Evolutionary conservation across 2,329 filamentous ascomycete genomes (phyloP), one percentile per base, ranked within the genome.

Genomic region (Gyromitra esculenta): DNA sequence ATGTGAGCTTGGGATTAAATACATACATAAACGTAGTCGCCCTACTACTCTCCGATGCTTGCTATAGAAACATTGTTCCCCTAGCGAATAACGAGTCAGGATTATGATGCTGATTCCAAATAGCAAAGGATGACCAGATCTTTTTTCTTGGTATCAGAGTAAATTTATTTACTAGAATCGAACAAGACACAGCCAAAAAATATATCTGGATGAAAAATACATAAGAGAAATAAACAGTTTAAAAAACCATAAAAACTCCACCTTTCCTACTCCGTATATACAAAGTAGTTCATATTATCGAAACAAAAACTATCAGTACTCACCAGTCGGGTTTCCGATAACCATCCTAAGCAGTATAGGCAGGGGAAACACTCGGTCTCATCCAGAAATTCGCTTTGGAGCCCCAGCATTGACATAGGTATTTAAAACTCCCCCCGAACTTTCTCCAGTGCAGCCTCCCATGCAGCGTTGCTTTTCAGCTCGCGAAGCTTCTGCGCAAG

Each of bases 401-500:
- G 37, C 41, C 31, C 37, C 31, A 50, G 21, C 43, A 25, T 45
- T 5, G 31, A 6, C 45, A 62, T 56, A 13, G 39, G 15, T 9
- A 7, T 43, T 21, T 65, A 76, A 1, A 72, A 21, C 31, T 78
- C 77, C 18, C 54, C 45, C 43, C 56, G 50, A 13, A 77, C 65
- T 25, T 52, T 77, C 75, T 78, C 70, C 11, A 77, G 41, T 9
- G 78, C 78, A 18, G 73, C 60, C 2, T 48, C 62, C 66, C 74
- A 79, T 13, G 73, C 78, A 60, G 69, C 25, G 5, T 63, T 70
- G 11, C 21, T 64, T 54, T 74, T 78, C 39, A 79, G 35, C 37
- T 69, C 66, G 18, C 77, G 73, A 18, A 79, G 75, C 52, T 72
- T 75, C 52, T 74, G 41, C 8, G 62, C 68, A 69, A 79, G 62